Percentiles rank a stretch among this genome's conserved stretches.
Evolutionary conservation across 441 rosid species (phyloP).

Genomic region (Erysimum cheiri): DNA sequence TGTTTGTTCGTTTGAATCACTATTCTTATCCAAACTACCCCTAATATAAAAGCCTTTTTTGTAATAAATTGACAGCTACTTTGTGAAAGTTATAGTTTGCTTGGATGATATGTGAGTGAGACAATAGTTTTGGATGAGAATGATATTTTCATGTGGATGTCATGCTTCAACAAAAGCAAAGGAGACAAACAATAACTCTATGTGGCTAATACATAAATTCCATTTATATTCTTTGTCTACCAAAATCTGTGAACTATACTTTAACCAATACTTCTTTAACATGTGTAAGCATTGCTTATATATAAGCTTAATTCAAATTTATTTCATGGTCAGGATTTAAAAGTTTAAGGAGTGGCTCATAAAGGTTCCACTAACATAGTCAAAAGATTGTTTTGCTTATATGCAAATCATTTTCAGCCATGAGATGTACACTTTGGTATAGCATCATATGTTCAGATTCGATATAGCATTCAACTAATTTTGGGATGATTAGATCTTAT

Average conservation of each 20-base stretch:
- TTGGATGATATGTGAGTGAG: slow-evolving; percentile 46
- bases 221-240: slow-evolving; percentile 36
- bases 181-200: slow-evolving; percentile 41
- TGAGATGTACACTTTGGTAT: slow-evolving; percentile 55
- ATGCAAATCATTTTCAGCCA: slow-evolving; percentile 63
- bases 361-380: slow-evolving; percentile 65
- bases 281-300: slow-evolving; percentile 32
- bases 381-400: slow-evolving; percentile 48
- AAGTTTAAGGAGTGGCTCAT: slow-evolving; percentile 42
- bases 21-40: slow-evolving; percentile 38
- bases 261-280: slow-evolving; percentile 35
- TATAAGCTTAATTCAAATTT: slow-evolving; percentile 29
- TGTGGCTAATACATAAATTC: slow-evolving; percentile 42
- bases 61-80: slow-evolving; percentile 23
- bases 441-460: slow-evolving; percentile 36
- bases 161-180: slow-evolving; percentile 39
- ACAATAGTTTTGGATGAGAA: slow-evolving; percentile 45
- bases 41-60: background rate
- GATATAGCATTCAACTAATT: slow-evolving; percentile 18
- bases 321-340: slow-evolving; percentile 40
- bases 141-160: slow-evolving; percentile 50
- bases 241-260: slow-evolving; percentile 19
- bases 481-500: slow-evolving; percentile 5
- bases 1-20: slow-evolving; percentile 38
- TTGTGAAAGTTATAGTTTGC: slow-evolving; percentile 42